Base-by-base conservation (phyloP, 2,329 filamentous ascomycete species). In the Xylaria arbuscula region DNA sequence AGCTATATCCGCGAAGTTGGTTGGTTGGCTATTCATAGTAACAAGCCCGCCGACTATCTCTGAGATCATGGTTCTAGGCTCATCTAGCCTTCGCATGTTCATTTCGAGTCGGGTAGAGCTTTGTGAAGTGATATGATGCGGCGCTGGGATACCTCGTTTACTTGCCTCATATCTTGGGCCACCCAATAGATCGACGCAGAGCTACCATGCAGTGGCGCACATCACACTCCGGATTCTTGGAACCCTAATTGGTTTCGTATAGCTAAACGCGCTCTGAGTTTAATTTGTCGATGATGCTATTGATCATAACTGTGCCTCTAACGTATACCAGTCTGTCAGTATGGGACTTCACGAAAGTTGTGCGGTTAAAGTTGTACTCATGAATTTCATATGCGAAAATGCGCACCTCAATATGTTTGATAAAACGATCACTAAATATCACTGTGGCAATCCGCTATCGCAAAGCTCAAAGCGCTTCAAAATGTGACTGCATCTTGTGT, bases 21-120 rank as follows among this genome's bases (percentile, higher is more conserved):
- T 55, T 60, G 9, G 48, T 42, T 63, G 9, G 48, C 58, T 66
- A 66, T 69, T 68, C 57, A 68, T 66, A 66, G 63, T 51, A 69
- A 50, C 59, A 66, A 38, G 28, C 58, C 48, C 38, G 59, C 36
- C 17, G 40, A 22, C 28, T 32, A 11, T 13, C 19, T 50, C 19
- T 45, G 36, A 6, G 15, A 24, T 17, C 10, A 36, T 24, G 42
- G 51, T 42, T 62, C 53, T 66, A 40, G 67, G 59, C 63, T 56
- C 55, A 5, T 62, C 63, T 48, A 51, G 57, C 57, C 62, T 40
- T 55, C 54, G 32, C 11, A 19, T 13, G 53, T 36, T 40, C 55
- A 53, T 65, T 48, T 65, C 32, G 45, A 34, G 9, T 17, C 55
- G 42, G 32, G 15, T 24, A 34, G 13, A 42, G n/a, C 19, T 34